These are phyloP conservation scores for Boletus tylopilopsis DNA, from an alignment of 768 basidiomycete species.

Conservation along the genomic window DNA sequence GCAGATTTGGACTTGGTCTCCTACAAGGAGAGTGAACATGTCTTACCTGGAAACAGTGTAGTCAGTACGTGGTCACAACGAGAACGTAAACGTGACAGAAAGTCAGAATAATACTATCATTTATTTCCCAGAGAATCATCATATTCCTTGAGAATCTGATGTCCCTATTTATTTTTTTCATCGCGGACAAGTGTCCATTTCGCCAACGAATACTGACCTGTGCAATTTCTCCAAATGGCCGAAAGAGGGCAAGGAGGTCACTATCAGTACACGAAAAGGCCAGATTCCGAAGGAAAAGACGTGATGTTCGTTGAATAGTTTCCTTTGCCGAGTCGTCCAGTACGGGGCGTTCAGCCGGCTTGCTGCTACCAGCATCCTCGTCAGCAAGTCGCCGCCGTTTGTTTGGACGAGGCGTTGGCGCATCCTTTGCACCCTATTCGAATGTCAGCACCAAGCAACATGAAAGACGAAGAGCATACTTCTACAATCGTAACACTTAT, in stretches of 20 bases:
- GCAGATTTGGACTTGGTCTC: too few relatives aligned
- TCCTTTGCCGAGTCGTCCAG: constrained; percentile 34
- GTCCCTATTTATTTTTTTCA: constrained; percentile 47
- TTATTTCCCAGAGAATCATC: constrained; percentile 39
- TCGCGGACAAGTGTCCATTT: constrained; percentile 21
- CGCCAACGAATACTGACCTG: constrained; percentile 53
- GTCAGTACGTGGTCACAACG: constrained; percentile 1
- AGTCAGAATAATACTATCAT: constrained; percentile 47
- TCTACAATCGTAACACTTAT: constrained; percentile 75
- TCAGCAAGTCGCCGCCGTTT: constrained; percentile 64
- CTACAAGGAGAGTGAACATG: not conserved
- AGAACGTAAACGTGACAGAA: not conserved
- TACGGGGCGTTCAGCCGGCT: constrained; percentile 4
- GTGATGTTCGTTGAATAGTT: constrained; percentile 68
- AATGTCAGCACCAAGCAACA: constrained; percentile 3
- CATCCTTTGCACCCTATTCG: constrained; percentile 61
- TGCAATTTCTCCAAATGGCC: constrained; percentile 63
- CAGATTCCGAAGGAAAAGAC: constrained; percentile 94
- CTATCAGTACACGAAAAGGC: constrained; percentile 75
- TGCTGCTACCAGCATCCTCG: constrained; percentile 34
- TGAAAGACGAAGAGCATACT: constrained; percentile 36
- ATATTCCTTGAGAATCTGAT: constrained; percentile 42
- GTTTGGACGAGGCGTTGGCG: constrained; percentile 62
- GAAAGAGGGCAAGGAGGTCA: constrained; percentile 66
- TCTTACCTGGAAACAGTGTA: constrained; percentile 11